A percentile compares a stretch with the other conserved stretches of the same genome.
These are phyloP conservation scores for Pyrrhoderma noxium DNA, from an alignment of 1,284 basidiomycete genomes.

Conservation along the genomic window DNA sequence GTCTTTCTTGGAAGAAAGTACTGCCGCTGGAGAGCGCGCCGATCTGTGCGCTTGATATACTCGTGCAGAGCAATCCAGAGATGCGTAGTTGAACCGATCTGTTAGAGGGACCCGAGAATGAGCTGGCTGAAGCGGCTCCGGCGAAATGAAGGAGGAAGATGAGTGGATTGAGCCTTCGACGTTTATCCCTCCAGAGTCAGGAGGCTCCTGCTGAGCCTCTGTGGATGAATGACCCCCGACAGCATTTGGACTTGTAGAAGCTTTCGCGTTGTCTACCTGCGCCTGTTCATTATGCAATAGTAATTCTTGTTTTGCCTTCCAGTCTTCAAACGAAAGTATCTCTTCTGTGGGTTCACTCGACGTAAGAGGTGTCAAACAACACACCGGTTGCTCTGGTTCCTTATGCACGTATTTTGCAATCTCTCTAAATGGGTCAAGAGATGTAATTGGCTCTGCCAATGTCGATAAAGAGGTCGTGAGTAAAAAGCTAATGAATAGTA, in stretches of 20 bases:
- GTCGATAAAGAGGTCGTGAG: slow-evolving; percentile 1
- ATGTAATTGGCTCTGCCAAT: slow-evolving; percentile 32
- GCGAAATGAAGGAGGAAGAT: too few relatives aligned
- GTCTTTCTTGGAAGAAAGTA: slow-evolving; percentile 88
- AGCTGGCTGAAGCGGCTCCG: slow-evolving; percentile 33
- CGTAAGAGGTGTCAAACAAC: slow-evolving; percentile 53
- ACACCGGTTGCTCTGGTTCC: slow-evolving; percentile 49
- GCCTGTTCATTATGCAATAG: slow-evolving; percentile 18
- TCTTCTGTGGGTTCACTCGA: slow-evolving; percentile 43
- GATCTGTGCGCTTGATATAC: slow-evolving; percentile 47
- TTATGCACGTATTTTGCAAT: slow-evolving; percentile 41
- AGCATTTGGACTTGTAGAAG: not conserved
- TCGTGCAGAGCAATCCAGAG: slow-evolving; percentile 52
- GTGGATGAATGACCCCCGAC: not conserved
- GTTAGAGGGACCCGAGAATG: slow-evolving; percentile 62
- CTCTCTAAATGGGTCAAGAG: slow-evolving; percentile 53
- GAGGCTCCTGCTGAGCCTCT: slow-evolving; percentile 16
- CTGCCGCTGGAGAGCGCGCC: slow-evolving; percentile 78
- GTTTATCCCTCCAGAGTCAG: slow-evolving; percentile 18
- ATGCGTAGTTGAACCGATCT: slow-evolving; percentile 57
- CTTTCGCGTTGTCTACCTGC: slow-evolving; percentile 17
- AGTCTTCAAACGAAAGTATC: slow-evolving; percentile 83
- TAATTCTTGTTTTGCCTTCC: slow-evolving; percentile 61
- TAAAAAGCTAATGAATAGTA: slow-evolving; percentile 9
- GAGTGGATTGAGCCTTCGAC: slow-evolving; percentile 16